phyloP scores from a whole-genome alignment of 352 stramenopile genomes.

The Phytophthora vignae region DNA sequence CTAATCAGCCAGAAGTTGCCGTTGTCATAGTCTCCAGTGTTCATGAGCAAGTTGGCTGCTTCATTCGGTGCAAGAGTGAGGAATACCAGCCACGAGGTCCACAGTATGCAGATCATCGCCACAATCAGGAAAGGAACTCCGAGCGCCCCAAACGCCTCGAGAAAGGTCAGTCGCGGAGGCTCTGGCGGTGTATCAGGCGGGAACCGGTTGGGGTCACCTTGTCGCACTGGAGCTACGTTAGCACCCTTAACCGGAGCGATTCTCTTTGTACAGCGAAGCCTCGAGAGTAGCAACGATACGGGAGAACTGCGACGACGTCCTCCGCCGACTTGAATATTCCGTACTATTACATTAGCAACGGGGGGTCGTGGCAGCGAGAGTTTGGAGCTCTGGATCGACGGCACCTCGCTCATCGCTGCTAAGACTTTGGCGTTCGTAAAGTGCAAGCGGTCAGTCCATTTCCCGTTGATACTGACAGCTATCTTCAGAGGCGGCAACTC shows the following conservation, averaged over 20 bases:
- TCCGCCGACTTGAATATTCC: neutral
- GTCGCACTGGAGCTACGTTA: neutral
- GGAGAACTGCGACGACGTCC: conserved; percentile 1
- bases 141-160: conserved; percentile 28
- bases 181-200: neutral
- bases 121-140: conserved; percentile 28
- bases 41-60: conserved; percentile 49
- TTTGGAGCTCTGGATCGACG: conserved; percentile 3
- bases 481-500: neutral
- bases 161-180: conserved; percentile 14
- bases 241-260: neutral
- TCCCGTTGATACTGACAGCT: neutral
- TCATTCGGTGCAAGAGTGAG: conserved; percentile 36
- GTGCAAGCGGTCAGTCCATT: neutral
- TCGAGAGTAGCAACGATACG: neutral
- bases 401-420: conserved; percentile 1
- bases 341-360: neutral
- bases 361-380: neutral
- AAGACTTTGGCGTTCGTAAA: neutral
- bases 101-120: conserved; percentile 25
- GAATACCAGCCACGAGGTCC: conserved; percentile 41
- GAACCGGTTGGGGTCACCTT: neutral
- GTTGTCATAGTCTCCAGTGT: conserved; percentile 42
- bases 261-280: neutral
- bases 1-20: conserved; percentile 48